Base-by-base conservation (phyloP, 495 filamentous ascomycete species). In the Podospora pseudocomata region DNA sequence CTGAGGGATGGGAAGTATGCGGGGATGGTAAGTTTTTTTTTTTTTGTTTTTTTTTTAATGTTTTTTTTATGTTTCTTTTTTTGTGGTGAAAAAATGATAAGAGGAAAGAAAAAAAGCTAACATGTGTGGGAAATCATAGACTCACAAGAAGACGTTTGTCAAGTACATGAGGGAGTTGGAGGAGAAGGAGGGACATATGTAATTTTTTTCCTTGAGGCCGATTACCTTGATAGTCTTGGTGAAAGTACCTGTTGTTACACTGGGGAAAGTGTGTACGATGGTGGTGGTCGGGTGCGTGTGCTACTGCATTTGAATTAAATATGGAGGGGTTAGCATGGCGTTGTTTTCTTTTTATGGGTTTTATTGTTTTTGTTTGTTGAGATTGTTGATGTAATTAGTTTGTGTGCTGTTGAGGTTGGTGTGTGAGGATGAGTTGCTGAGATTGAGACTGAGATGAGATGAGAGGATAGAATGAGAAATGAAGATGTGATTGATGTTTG, bases 101-200 rank as follows among this genome's bases (percentile, higher is more conserved):
- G 18, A 13, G 26, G 26, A 20, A 5, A 3, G 56, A 27, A 62
- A 61, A 26, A 18, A 27, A 18, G 63, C 77, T 82, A 57, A 69
- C 58, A n/a, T 30, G 23, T 27, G 27, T 4, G 39, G n/a, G 9
- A 13, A 20, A 19, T 23, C 1, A 44, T 66, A 89, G 86, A 85
- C 88, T 27, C 95, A 99, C 79, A 99, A 97, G 81, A 99, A 99
- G 82, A 87, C 88, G 23, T 99, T 99, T 82, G 94, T 97, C 64
- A 96, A 93, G 79, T 97, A 93, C 76, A 88, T 97, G 79, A 92
- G 92, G 68, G 87, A 93, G 73, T 77, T 92, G 49, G 90, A 94
- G 72, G 86, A 87, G 70, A 84, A 85, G 73, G 81, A 88, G 61
- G 68, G 69, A 19, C 68, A 66, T 19, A 63, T 65, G 61, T 75